Evolutionary conservation across 495 filamentous ascomycete genomes (phyloP).

Genomic region (Penicillium psychrofluorescens): DNA sequence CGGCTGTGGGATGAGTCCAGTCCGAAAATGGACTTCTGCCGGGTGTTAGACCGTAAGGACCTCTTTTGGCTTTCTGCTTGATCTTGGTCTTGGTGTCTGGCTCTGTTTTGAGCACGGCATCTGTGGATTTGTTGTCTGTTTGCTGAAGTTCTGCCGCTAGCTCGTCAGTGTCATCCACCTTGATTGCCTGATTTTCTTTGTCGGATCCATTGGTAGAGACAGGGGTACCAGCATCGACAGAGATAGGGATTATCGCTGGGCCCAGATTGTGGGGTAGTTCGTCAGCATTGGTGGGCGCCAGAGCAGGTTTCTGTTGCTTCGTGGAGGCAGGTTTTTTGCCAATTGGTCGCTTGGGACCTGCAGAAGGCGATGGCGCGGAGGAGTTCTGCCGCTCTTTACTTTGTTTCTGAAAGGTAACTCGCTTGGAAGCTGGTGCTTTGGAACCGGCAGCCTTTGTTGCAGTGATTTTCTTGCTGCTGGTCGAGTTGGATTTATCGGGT

Average conservation of each 20-base stretch:
- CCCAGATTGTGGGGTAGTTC: conserved; percentile 43
- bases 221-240: background rate
- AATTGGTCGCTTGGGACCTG: background rate
- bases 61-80: conserved; percentile 9
- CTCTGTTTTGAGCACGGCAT: background rate
- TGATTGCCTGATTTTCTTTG: conserved; percentile 5
- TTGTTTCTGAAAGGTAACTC: too few relatives aligned
- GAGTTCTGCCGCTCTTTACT: too few relatives aligned
- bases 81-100: conserved; percentile 6
- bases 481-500: background rate
- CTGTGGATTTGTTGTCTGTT: conserved; percentile 14
- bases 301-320: background rate
- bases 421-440: too few relatives aligned
- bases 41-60: conserved; percentile 34
- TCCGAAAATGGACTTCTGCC: conserved; percentile 61
- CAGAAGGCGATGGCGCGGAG: too few relatives aligned
- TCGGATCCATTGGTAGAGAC: background rate
- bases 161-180: conserved; percentile 3
- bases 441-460: background rate
- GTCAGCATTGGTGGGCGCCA: conserved; percentile 2
- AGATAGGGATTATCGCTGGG: background rate
- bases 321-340: background rate
- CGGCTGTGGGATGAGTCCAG: conserved; percentile 56
- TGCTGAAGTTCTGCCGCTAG: conserved; percentile 9
- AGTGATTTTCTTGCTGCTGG: background rate